Conservation (phyloP, 441 rosid genomes). For the Jatropha multifida region DNA sequence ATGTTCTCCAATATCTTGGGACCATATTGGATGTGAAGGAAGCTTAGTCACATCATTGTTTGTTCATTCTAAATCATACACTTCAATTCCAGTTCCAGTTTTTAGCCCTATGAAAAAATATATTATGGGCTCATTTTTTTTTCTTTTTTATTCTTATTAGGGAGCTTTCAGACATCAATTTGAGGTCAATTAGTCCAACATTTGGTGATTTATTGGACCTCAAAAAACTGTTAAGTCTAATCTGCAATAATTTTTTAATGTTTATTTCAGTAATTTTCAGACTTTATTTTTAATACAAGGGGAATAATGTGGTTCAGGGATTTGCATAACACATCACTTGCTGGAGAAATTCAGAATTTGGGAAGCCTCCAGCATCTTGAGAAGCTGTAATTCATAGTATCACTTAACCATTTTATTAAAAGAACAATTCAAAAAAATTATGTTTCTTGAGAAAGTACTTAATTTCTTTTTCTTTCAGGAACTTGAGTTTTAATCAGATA, state of each 20-base stretch:
- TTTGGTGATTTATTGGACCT: constrained; percentile 93
- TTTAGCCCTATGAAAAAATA: neutral
- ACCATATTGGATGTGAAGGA: constrained; percentile 73
- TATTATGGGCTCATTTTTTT: neutral
- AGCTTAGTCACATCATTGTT: constrained; percentile 77
- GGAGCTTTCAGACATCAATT: constrained; percentile 67
- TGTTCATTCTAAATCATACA: constrained; percentile 13
- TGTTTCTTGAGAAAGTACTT: constrained; percentile 6
- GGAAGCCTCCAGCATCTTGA: constrained; percentile 76
- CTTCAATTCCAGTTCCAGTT: neutral
- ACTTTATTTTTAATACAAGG: constrained; percentile 4
- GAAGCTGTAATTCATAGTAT: constrained; percentile 48
- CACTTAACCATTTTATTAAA: neutral
- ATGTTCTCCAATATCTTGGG: constrained; percentile 76
- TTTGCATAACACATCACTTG: constrained; percentile 85
- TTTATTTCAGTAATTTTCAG: neutral
- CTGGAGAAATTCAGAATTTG: constrained; percentile 72
- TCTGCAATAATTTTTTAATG: neutral
- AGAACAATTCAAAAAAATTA: neutral
- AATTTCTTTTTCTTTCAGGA: constrained; percentile 45
- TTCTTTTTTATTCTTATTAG: constrained; percentile 30
- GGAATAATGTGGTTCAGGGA: constrained; percentile 46
- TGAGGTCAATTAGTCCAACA: constrained; percentile 81
- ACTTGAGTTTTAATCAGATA: constrained; percentile 82
- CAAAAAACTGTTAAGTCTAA: constrained; percentile 58